Evolutionary conservation across 306 rosid species (phyloP).

Genomic region (Cucumis cinereus): DNA sequence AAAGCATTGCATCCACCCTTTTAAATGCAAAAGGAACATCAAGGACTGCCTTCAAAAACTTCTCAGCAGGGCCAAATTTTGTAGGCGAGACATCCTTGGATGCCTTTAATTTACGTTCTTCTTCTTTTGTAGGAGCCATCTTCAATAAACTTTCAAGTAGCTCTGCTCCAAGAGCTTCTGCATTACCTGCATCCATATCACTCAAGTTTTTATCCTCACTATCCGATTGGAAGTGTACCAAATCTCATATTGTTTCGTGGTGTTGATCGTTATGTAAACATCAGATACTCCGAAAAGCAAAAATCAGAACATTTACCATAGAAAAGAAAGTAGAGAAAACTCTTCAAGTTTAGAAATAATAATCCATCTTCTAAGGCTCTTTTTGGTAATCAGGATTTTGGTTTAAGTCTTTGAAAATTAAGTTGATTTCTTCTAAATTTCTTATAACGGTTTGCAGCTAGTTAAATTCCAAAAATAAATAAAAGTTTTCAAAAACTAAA

Average conservation of each 20-base stretch:
- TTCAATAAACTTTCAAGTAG: slow-evolving; percentile 82
- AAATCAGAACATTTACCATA: not conserved
- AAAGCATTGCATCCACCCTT: slow-evolving; percentile 93
- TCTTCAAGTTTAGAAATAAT: not conserved
- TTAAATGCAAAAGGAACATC: slow-evolving; percentile 88
- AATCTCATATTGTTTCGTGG: not conserved
- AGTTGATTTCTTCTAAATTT: too few relatives aligned
- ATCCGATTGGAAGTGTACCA: not conserved
- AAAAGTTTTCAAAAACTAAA: too few relatives aligned
- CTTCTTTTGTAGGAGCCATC: slow-evolving; percentile 98
- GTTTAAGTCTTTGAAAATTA: too few relatives aligned
- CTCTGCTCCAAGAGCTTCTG: slow-evolving; percentile 81
- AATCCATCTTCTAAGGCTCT: not conserved
- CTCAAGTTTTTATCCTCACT: not conserved
- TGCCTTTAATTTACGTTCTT: slow-evolving; percentile 77
- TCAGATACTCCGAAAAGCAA: not conserved
- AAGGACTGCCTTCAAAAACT: slow-evolving; percentile 78
- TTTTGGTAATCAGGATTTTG: too few relatives aligned
- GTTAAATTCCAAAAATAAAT: too few relatives aligned
- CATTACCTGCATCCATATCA: slow-evolving; percentile 39
- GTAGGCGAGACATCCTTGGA: slow-evolving; percentile 62
- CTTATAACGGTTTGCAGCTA: too few relatives aligned
- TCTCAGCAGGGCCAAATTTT: slow-evolving; percentile 89
- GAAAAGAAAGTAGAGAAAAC: not conserved
- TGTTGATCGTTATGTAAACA: not conserved